Conservation (phyloP, 2,329 filamentous ascomycete genomes). For the Clarireedia homoeocarpa region DNA sequence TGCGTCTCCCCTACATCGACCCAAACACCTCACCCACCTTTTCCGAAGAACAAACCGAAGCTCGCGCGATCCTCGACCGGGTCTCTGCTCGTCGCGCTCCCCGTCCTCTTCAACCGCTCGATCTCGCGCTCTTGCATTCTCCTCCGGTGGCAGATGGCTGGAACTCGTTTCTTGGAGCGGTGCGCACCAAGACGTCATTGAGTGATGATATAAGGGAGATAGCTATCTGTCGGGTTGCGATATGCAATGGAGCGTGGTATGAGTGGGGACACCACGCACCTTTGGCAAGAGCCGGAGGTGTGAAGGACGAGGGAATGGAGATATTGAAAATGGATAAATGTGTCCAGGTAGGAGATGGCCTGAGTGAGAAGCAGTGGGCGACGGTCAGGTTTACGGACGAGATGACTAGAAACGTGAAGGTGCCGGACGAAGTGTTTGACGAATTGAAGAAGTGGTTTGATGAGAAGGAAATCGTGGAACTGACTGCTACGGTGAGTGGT, state of each 20-base stretch:
- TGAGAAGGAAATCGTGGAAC: constrained; percentile 70
- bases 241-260: constrained; percentile 75
- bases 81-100: constrained; percentile 59
- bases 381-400: constrained; percentile 71
- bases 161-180: constrained; percentile 60
- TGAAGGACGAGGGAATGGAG: constrained; percentile 25
- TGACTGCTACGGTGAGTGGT: constrained; percentile 54
- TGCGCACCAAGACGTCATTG: constrained; percentile 46
- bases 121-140: constrained; percentile 67
- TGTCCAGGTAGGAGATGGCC: constrained; percentile 20
- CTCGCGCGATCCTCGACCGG: constrained; percentile 52
- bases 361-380: constrained; percentile 57
- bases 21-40: constrained; percentile 39
- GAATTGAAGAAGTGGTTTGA: constrained; percentile 52
- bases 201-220: constrained; percentile 59
- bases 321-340: constrained; percentile 11
- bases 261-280: constrained; percentile 78
- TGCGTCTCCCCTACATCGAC: constrained; percentile 59
- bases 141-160: constrained; percentile 69
- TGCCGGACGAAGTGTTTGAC: constrained; percentile 61
- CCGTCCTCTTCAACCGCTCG: constrained; percentile 65
- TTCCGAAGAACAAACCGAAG: constrained; percentile 34
- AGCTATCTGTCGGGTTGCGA: constrained; percentile 73
- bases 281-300: constrained; percentile 31
- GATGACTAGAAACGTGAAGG: constrained; percentile 69